Evolutionary conservation across 768 basidiomycete species (phyloP).

Genomic region (Panellus pusillus): DNA sequence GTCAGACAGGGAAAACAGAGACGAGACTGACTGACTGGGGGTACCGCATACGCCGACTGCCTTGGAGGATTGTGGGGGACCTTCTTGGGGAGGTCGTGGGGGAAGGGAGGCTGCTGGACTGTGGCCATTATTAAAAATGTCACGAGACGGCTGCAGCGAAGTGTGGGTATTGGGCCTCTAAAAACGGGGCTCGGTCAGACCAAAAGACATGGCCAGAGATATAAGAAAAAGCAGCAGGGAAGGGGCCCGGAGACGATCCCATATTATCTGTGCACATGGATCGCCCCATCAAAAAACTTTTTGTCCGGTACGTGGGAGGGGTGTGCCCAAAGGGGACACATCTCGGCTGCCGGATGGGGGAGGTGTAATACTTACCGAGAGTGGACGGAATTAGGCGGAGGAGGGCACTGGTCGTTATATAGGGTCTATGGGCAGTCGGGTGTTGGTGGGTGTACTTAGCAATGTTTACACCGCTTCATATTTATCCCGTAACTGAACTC

Average conservation of each 20-base stretch:
- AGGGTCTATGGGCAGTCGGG: slow-evolving; percentile 13
- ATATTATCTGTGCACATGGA: background rate
- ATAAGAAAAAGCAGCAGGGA: slow-evolving; percentile 1
- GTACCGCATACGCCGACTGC: slow-evolving; percentile 16
- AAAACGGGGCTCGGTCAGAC: slow-evolving; percentile 19
- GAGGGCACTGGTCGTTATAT: slow-evolving; percentile 6
- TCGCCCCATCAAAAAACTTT: background rate
- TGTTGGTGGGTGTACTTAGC: slow-evolving; percentile 6
- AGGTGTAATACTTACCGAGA: too few species aligned
- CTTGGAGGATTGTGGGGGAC: slow-evolving; percentile 14
- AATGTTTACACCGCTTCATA: background rate
- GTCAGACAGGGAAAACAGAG: slow-evolving; percentile 5
- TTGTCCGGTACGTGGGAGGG: background rate
- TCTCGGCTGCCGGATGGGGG: too few species aligned
- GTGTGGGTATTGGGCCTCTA: slow-evolving; percentile 10
- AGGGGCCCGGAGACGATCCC: background rate
- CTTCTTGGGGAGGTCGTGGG: slow-evolving; percentile 17
- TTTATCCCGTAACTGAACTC: too few species aligned
- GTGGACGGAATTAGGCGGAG: background rate
- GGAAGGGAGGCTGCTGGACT: slow-evolving; percentile 10
- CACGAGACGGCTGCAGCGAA: slow-evolving; percentile 9
- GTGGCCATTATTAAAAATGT: slow-evolving; percentile 19
- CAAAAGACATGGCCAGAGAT: slow-evolving; percentile 12
- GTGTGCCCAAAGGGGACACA: background rate
- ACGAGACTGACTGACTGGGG: slow-evolving; percentile 19